Evolutionary conservation across 2,329 filamentous ascomycete genomes (phyloP), one percentile per base, ranked within the genome.

Genomic region (Massarina eburnea): DNA sequence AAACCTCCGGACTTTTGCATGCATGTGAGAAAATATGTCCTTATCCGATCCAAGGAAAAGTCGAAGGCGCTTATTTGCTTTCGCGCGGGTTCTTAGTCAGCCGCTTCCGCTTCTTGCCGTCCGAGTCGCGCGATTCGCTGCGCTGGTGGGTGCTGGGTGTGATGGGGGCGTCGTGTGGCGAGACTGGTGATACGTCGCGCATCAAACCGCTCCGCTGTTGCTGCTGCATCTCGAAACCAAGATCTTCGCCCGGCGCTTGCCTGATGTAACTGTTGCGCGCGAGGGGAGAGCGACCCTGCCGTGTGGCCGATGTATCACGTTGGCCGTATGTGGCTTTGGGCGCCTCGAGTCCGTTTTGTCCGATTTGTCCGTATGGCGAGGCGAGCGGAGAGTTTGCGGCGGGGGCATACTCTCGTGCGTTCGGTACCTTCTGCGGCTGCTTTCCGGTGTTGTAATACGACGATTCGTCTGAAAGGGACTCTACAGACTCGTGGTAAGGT

Each of bases 251-350:
- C 5, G 64, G 59, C 30, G 62, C 60, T 4, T 61, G 66, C 29
- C 64, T 49, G n/a, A 68, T 59, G 49, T 73, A 75, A 52, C 73
- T 75, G 48, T 71, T 69, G 35, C 73, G 67, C 3, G 74, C 73
- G 17, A 78, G 66, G 2, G 75, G 75, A 47, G 73, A 76, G 21
- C 71, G 68, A 40, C 72, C 73, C 7, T 58, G 64, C n/a, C 71
- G 62, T 20, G 53, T 43, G 42, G 54, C 58, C 18, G 54, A 45
- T 30, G 55, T 48, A 20, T 49, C 46, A 29, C 55, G 53, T 9
- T 39, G 32, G 22, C 35, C 45, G 51, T 68, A 65, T 14, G 62
- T 49, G 15, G 62, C 57, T 43, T 66, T 64, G 19, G 67, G 66
- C 12, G 62, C 51, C 17, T 65, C 61, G 14, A 70, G 52, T 10